A percentile compares a stretch with the other conserved stretches of the same genome.
Evolutionary conservation across 1,139 yeast species (phyloP).

Genomic region (Suhomyces chickasaworum): DNA sequence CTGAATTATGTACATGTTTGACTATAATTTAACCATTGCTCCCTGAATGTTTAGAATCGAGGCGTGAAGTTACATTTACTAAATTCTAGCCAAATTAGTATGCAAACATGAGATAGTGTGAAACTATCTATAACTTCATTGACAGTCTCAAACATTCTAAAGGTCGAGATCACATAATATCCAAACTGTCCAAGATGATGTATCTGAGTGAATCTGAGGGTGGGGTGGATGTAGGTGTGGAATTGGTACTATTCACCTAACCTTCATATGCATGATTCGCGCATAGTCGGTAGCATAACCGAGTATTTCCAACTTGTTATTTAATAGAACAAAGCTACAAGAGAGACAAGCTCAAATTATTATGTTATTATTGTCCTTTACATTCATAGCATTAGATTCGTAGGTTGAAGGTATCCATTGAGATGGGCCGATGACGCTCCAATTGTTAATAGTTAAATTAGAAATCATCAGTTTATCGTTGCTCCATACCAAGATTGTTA

Average conservation of each 20-base stretch:
- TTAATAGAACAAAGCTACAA: neutral
- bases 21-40: neutral
- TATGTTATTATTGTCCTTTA: neutral
- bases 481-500: constrained; percentile 29
- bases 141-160: too few species aligned
- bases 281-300: neutral
- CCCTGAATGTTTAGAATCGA: neutral
- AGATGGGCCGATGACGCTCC: too few species aligned
- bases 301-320: neutral
- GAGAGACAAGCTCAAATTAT: too few species aligned
- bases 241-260: neutral
- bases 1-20: neutral
- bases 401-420: too few species aligned
- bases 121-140: too few species aligned
- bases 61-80: neutral
- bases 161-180: too few species aligned
- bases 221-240: neutral
- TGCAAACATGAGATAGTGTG: neutral
- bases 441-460: too few species aligned
- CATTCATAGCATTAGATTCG: too few species aligned
- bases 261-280: neutral
- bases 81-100: neutral
- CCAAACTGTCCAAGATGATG: too few species aligned
- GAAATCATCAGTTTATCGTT: neutral
- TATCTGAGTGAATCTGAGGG: too few species aligned